Evolutionary conservation across 164 flowering plant species (phyloP).

Genomic region (Taxillus chinensis): DNA sequence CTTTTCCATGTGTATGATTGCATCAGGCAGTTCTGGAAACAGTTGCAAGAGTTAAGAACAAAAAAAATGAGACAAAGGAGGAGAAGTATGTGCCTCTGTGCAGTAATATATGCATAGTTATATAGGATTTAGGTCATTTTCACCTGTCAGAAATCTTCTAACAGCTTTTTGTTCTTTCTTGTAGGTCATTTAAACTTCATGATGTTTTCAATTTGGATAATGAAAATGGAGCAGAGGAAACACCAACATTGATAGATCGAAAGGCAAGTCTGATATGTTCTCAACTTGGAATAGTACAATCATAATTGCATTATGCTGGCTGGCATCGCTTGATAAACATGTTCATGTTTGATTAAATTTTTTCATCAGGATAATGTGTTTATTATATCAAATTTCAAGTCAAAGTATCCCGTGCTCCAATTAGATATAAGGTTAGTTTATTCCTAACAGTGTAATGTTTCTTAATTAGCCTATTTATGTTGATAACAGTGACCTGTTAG

Average conservation of each 20-base stretch:
- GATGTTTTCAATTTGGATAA: slow-evolving; percentile 74
- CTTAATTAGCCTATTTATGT: neutral
- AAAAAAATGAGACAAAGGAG: slow-evolving; percentile 90
- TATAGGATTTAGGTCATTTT: neutral
- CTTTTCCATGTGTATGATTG: slow-evolving; percentile 12
- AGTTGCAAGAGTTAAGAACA: slow-evolving; percentile 84
- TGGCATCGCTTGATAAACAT: neutral
- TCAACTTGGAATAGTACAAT: neutral
- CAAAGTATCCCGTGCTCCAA: slow-evolving; percentile 81
- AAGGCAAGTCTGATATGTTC: slow-evolving; percentile 32
- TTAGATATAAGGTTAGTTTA: slow-evolving; percentile 61
- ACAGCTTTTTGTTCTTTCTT: slow-evolving; percentile 9
- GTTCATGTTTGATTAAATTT: neutral
- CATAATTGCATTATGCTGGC: neutral
- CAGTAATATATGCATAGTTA: neutral
- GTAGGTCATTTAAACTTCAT: slow-evolving; percentile 71
- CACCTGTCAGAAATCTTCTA: slow-evolving; percentile 4
- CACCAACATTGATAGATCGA: slow-evolving; percentile 78
- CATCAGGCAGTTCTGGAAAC: slow-evolving; percentile 89
- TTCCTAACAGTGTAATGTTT: neutral
- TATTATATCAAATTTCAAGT: slow-evolving; percentile 82
- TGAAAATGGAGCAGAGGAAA: slow-evolving; percentile 78
- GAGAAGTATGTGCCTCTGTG: slow-evolving; percentile 50
- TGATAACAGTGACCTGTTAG: neutral
- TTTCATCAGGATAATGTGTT: slow-evolving; percentile 81